These are phyloP conservation scores for Musa acuminata DNA, from an alignment of 176 grass and related monocot species.

Conservation along the genomic window DNA sequence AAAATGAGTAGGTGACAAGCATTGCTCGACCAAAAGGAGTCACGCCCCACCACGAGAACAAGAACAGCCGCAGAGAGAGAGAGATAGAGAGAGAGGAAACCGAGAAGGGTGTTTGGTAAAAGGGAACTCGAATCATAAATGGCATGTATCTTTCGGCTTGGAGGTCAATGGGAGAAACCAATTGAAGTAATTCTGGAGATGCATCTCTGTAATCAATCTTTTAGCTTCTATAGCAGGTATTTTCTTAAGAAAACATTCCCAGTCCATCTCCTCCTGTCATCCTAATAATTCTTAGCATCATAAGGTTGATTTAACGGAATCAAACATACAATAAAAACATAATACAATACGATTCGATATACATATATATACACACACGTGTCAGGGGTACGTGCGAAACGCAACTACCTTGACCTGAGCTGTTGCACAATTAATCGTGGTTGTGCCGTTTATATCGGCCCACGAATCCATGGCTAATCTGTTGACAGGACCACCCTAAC, in stretches of 20 bases:
- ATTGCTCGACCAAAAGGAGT: conserved; percentile 24
- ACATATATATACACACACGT: neutral
- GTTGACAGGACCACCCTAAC: neutral
- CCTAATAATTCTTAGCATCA: too few relatives aligned
- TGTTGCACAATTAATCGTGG: neutral
- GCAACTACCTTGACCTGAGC: neutral
- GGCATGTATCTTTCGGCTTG: neutral
- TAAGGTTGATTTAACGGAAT: too few relatives aligned
- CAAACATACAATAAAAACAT: too few relatives aligned
- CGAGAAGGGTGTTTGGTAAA: neutral
- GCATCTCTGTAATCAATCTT: too few relatives aligned
- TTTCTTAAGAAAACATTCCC: too few relatives aligned
- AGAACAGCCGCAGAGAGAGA: neutral
- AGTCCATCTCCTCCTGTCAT: too few relatives aligned
- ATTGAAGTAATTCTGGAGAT: neutral
- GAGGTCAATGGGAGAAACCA: neutral
- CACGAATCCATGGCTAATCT: neutral
- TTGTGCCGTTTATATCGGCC: neutral
- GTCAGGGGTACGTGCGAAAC: neutral
- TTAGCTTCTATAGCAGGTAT: too few relatives aligned
- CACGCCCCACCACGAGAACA: neutral
- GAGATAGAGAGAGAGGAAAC: neutral
- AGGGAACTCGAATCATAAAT: neutral
- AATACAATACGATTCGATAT: too few relatives aligned
- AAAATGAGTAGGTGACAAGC: conserved; percentile 32